Conservation (phyloP, 2,329 filamentous ascomycete genomes). For the Myriosclerotinia scirpicola region DNA sequence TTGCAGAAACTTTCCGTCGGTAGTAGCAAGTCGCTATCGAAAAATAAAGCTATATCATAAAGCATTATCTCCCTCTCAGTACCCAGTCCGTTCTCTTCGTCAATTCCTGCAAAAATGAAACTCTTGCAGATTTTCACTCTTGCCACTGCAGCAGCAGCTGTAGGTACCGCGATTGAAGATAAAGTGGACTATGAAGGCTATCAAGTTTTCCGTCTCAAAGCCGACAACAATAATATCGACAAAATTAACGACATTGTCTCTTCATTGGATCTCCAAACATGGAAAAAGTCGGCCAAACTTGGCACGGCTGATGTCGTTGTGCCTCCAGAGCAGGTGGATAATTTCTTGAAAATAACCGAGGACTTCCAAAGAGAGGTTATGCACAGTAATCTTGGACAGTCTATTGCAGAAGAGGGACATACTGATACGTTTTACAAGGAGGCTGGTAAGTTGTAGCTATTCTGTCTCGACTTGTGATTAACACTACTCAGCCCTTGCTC, state of each 20-base stretch:
- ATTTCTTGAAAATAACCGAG: slow-evolving; percentile 43
- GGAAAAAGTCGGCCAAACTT: slow-evolving; percentile 39
- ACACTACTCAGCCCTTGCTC: slow-evolving; percentile 30
- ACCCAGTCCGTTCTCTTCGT: neutral
- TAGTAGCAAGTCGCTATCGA: neutral
- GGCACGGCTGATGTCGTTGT: slow-evolving; percentile 46
- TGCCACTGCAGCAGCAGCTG: neutral
- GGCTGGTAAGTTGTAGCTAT: slow-evolving; percentile 24
- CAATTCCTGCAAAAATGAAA: slow-evolving; percentile 7
- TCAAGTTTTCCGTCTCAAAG: slow-evolving; percentile 44
- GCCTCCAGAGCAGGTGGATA: slow-evolving; percentile 42
- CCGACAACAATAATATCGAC: slow-evolving; percentile 40
- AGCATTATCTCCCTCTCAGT: neutral
- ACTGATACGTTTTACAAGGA: neutral
- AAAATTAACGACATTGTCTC: slow-evolving; percentile 42
- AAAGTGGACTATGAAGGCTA: slow-evolving; percentile 45
- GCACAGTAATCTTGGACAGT: slow-evolving; percentile 47
- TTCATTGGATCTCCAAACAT: slow-evolving; percentile 42
- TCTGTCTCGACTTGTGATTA: slow-evolving; percentile 23
- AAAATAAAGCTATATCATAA: neutral
- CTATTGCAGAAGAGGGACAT: slow-evolving; percentile 44
- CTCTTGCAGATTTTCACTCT: slow-evolving; percentile 10
- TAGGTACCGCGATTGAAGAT: neutral
- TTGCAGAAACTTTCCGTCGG: neutral
- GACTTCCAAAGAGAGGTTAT: slow-evolving; percentile 43